Conservation (phyloP, 2,329 filamentous ascomycete genomes). For the Aspergillus transmontanensis region DNA sequence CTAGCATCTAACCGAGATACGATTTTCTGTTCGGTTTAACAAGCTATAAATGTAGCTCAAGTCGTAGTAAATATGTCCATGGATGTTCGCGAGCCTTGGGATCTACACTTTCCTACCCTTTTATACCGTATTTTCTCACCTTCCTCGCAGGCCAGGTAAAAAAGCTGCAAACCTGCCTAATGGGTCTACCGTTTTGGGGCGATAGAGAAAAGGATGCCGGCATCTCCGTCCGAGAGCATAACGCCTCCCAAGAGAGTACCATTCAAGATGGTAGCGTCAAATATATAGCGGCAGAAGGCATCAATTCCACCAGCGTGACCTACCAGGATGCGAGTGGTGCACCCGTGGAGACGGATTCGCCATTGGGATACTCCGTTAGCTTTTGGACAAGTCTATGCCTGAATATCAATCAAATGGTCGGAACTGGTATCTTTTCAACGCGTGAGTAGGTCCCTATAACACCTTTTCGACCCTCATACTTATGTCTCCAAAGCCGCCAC, state of each 20-base stretch:
- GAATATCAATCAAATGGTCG: constrained; percentile 1
- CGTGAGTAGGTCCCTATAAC: too few species aligned
- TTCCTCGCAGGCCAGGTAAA: neutral
- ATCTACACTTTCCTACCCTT: neutral
- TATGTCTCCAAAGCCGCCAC: too few species aligned
- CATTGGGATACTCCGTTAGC: neutral
- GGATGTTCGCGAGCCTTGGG: neutral
- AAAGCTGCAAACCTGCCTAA: neutral
- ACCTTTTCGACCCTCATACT: too few species aligned
- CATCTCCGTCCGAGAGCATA: neutral
- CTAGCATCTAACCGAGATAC: neutral
- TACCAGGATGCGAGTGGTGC: neutral
- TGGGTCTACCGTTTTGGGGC: neutral
- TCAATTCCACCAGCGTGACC: neutral
- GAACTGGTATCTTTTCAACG: constrained; percentile 1
- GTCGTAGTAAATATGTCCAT: neutral
- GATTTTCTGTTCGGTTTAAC: too few species aligned
- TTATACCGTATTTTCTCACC: neutral
- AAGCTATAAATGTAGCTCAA: neutral
- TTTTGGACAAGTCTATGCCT: constrained; percentile 1
- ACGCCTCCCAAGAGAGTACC: neutral
- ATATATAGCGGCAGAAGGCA: neutral
- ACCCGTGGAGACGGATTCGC: neutral
- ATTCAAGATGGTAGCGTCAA: neutral
- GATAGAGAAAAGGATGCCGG: neutral